Evolutionary conservation across 2,329 filamentous ascomycete species (phyloP), one percentile per base, ranked within the genome.

Genomic region (Alternaria hordeiaustralica): DNA sequence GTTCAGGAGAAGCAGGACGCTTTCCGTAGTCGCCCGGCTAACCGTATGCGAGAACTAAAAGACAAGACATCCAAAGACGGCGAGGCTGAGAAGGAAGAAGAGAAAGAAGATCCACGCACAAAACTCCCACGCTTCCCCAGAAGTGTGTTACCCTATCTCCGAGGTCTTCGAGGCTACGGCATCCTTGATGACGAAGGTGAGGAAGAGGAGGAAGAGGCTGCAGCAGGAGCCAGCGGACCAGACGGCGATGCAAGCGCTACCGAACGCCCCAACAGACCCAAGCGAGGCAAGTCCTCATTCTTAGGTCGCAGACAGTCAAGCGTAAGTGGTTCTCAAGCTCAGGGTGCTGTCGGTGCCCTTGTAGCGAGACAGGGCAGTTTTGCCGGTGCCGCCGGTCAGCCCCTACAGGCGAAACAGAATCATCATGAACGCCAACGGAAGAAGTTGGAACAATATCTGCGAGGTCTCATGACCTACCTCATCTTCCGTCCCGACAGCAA

Each of bases 401-500:
- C 74, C 11, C 30, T 71, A 6, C 78, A 79, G 45, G 84, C 83
- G 64, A 84, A 82, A 67, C 85, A 88, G 59, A 82, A 84, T 4
- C 96, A 95, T 71, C 88, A 93, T 44, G 93, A 96, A 71, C 89
- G 78, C 43, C 94, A 97, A 80, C 88, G 95, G 60, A 91, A 89
- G 72, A 93, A 92, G 77, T 84, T 99, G 30, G 96, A 98, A 77
- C 89, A 89, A 53, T 99, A 99, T 77, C 84, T 99, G 20, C 93
- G 95, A 68, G 92, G 95, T 74, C 93, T 98, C 89, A 95, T 98
- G 64, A 90, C 93, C 58, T 98, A 95, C 87, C 89, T 99, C 72
- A 98, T 99, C 81, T 99, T 99, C 82, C 89, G 95, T 49, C 90
- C 96, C 7, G 95, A 98, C 80, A 97, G 94, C 81, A 98, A 97